A percentile compares a stretch with the other conserved stretches of the same genome.
Conservation (phyloP, 345 rosid species). For the Salix koriyanagi region DNA sequence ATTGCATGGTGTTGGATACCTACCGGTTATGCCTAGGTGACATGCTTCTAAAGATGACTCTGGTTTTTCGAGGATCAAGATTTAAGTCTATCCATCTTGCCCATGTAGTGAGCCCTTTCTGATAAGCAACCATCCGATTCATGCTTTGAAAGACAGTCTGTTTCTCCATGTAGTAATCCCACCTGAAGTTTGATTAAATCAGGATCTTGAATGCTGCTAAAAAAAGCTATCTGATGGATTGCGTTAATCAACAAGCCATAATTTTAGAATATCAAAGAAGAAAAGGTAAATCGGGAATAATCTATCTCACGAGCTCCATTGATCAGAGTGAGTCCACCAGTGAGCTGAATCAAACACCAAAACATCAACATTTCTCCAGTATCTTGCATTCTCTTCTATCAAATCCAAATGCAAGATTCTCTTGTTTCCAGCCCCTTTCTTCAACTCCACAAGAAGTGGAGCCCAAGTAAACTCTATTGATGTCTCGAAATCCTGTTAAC, state of each 20-base stretch:
- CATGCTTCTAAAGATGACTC: slow-evolving; percentile 66
- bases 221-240: not conserved
- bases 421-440: slow-evolving; percentile 45
- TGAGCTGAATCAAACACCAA: slow-evolving; percentile 96
- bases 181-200: slow-evolving; percentile 32
- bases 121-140: slow-evolving; percentile 70
- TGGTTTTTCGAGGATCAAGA: slow-evolving; percentile 48
- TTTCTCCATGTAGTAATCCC: slow-evolving; percentile 73
- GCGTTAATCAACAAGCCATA: not conserved
- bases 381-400: slow-evolving; percentile 90
- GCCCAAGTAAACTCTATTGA: slow-evolving; percentile 91
- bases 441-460: slow-evolving; percentile 83
- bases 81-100: slow-evolving; percentile 66
- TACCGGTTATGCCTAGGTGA: slow-evolving; percentile 72
- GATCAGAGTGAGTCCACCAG: slow-evolving; percentile 96
- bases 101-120: slow-evolving; percentile 68
- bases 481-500: slow-evolving; percentile 63
- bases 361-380: slow-evolving; percentile 75
- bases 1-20: not conserved
- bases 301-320: slow-evolving; percentile 55
- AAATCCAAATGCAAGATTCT: slow-evolving; percentile 75
- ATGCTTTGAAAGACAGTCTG: slow-evolving; percentile 34
- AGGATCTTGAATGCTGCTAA: not conserved
- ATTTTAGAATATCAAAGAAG: not conserved
- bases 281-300: not conserved